Evolutionary conservation across 164 flowering plant species (phyloP).

Genomic region (Annona cherimola): DNA sequence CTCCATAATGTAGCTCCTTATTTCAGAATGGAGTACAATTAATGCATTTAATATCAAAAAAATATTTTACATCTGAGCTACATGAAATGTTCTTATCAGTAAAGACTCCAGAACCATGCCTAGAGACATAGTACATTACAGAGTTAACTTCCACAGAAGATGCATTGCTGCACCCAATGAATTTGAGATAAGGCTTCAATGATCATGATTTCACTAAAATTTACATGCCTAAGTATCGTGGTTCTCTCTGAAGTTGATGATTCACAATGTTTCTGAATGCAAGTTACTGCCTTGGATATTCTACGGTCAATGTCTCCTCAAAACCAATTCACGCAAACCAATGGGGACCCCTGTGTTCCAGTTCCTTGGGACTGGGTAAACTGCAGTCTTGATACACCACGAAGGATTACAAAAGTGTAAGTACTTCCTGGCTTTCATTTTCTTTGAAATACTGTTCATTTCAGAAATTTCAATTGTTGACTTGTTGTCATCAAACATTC

Average conservation of each 20-base stretch:
- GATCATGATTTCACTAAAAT: not conserved
- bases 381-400: constrained; percentile 64
- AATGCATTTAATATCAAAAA: no score
- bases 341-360: constrained; percentile 88
- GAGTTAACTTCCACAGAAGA: no score
- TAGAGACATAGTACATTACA: no score
- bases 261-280: constrained; percentile 9
- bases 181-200: no score
- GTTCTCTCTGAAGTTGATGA: constrained; percentile 18
- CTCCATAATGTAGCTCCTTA: no score
- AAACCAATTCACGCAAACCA: constrained; percentile 38
- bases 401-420: constrained; percentile 79
- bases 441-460: not conserved
- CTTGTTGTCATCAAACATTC: not conserved
- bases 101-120: no score
- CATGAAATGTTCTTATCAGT: no score
- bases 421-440: not conserved
- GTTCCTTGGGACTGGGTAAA: constrained; percentile 77
- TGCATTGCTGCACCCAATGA: no score
- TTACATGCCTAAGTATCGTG: not conserved
- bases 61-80: no score
- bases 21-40: no score
- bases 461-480: not conserved
- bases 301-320: constrained; percentile 39
- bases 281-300: constrained; percentile 50